These are phyloP conservation scores for Eremomyces bilateralis DNA, from an alignment of 495 filamentous ascomycete genomes.

Conservation along the genomic window DNA sequence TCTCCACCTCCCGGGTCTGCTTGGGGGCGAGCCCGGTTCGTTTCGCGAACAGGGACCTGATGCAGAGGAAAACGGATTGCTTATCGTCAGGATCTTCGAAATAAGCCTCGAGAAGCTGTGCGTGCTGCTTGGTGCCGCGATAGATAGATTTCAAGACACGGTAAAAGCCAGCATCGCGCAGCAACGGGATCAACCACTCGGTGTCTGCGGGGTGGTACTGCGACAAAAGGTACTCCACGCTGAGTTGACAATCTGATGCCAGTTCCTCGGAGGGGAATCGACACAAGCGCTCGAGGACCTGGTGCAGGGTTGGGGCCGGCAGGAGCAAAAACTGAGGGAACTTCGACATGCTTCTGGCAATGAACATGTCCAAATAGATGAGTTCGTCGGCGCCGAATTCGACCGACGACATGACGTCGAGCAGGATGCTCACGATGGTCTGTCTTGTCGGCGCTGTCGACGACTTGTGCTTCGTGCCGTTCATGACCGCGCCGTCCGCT, in stretches of 20 bases:
- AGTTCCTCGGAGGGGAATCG: slow-evolving; percentile 60
- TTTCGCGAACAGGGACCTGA: slow-evolving; percentile 61
- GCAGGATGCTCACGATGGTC: slow-evolving; percentile 68
- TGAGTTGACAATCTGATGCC: slow-evolving; percentile 85
- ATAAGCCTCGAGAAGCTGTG: slow-evolving; percentile 56
- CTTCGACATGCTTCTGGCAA: slow-evolving; percentile 87
- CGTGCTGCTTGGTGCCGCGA: slow-evolving; percentile 55
- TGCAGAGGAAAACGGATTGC: slow-evolving; percentile 50
- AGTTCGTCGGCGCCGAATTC: slow-evolving; percentile 61
- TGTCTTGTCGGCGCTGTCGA: slow-evolving; percentile 47
- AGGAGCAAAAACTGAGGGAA: slow-evolving; percentile 90
- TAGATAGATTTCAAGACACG: slow-evolving; percentile 87
- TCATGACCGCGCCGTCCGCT: not conserved
- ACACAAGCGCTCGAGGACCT: slow-evolving; percentile 64
- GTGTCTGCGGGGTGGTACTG: slow-evolving; percentile 79
- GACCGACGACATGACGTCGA: slow-evolving; percentile 61
- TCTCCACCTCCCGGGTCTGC: slow-evolving; percentile 53
- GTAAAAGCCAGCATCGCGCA: slow-evolving; percentile 67
- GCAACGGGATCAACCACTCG: slow-evolving; percentile 46
- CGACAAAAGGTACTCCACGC: slow-evolving; percentile 83
- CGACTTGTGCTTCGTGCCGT: slow-evolving; percentile 3
- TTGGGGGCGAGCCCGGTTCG: slow-evolving; percentile 46
- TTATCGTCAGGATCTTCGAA: slow-evolving; percentile 68
- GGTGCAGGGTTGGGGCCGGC: slow-evolving; percentile 62
- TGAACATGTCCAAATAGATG: slow-evolving; percentile 94